These are phyloP conservation scores for Ilyonectria destructans DNA, from an alignment of 2,329 filamentous ascomycete species.

Conservation along the genomic window DNA sequence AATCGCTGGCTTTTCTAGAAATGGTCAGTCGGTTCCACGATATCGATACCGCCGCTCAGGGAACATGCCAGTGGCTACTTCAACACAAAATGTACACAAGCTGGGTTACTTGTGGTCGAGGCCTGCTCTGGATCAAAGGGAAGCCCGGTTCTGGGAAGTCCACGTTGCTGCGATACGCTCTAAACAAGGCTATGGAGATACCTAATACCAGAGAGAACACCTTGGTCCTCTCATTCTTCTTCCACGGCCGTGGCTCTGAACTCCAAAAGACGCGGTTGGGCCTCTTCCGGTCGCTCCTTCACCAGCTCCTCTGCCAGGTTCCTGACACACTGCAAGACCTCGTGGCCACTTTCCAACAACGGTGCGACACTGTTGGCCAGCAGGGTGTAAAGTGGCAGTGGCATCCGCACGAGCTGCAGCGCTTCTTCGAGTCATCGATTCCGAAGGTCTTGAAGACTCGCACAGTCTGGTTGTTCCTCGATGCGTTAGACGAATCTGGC, in stretches of 20 bases:
- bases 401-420: conserved; percentile 44
- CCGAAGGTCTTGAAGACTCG: conserved; percentile 37
- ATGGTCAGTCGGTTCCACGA: too few species aligned
- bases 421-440: conserved; percentile 41
- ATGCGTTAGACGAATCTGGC: conserved; percentile 56
- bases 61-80: too few species aligned
- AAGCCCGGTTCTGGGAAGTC: too few species aligned
- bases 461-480: conserved; percentile 52
- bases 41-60: too few species aligned
- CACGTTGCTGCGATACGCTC: too few species aligned
- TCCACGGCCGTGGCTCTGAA: background rate
- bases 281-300: conserved; percentile 15
- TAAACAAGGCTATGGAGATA: too few species aligned
- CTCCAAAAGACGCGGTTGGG: conserved; percentile 3
- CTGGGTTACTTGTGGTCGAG: too few species aligned
- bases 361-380: conserved; percentile 25
- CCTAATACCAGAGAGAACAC: too few species aligned
- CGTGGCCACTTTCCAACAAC: conserved; percentile 33
- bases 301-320: conserved; percentile 46
- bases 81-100: too few species aligned
- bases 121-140: too few species aligned
- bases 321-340: conserved; percentile 42
- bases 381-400: conserved; percentile 47
- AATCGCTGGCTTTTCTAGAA: too few species aligned
- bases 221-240: background rate